phyloP scores from a whole-genome alignment of 352 stramenopile species.

The Pythium angustatum region DNA sequence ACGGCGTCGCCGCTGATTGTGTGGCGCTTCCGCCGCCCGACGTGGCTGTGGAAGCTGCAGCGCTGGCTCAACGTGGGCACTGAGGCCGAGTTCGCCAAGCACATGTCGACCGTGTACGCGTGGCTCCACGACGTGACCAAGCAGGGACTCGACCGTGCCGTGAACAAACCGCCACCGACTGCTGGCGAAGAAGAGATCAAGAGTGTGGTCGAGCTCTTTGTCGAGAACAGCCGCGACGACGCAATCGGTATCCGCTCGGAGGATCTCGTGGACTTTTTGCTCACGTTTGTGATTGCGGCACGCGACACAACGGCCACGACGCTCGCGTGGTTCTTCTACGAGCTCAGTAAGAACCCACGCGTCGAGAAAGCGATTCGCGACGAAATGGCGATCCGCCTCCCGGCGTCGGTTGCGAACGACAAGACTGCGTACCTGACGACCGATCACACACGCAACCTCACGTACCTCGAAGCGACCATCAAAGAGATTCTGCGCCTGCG shows the following conservation, averaged over 20 bases:
- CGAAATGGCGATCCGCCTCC: conserved; percentile 34
- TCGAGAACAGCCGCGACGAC: conserved; percentile 22
- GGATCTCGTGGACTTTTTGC: conserved; percentile 66
- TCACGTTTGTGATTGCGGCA: conserved; percentile 71
- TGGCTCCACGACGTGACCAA: conserved; percentile 49
- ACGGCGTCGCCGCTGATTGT: conserved; percentile 34
- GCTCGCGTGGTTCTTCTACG: conserved; percentile 73
- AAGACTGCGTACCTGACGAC: conserved; percentile 30
- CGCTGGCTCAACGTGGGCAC: conserved; percentile 44
- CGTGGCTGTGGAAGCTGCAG: conserved; percentile 59
- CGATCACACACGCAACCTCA: conserved; percentile 50
- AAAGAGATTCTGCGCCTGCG: conserved; percentile 67
- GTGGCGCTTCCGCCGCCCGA: conserved; percentile 46
- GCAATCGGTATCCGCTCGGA: conserved; percentile 37
- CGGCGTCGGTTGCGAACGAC: background rate
- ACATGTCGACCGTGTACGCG: conserved; percentile 37
- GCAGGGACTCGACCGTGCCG: conserved; percentile 12
- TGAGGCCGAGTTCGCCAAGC: conserved; percentile 39
- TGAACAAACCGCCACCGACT: background rate
- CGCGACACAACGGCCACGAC: conserved; percentile 76
- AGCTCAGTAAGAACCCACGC: conserved; percentile 60
- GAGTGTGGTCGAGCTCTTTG: conserved; percentile 29
- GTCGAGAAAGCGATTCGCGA: conserved; percentile 46
- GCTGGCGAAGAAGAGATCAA: conserved; percentile 22
- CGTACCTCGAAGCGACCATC: conserved; percentile 63